These are phyloP conservation scores for Botryotinia globosa DNA, from an alignment of 2,329 filamentous ascomycete species.

Conservation along the genomic window DNA sequence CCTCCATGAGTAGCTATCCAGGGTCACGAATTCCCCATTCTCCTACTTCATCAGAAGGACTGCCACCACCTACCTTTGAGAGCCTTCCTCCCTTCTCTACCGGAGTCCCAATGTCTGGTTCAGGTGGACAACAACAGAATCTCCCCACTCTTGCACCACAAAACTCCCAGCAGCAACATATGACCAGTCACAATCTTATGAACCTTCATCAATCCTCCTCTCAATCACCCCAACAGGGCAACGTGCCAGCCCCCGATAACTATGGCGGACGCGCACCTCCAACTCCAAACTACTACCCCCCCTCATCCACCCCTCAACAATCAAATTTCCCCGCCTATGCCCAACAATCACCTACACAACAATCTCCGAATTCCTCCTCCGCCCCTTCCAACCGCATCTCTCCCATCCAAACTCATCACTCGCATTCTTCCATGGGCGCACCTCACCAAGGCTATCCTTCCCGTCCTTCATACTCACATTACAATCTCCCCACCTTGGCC, in stretches of 20 bases:
- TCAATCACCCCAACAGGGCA: conserved; percentile 51
- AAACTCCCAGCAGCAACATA: conserved; percentile 40
- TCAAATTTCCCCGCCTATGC: conserved; percentile 47
- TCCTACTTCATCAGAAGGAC: conserved; percentile 58
- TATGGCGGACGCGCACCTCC: conserved; percentile 55
- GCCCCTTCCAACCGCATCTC: conserved; percentile 43
- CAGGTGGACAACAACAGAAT: conserved; percentile 37
- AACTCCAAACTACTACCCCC: conserved; percentile 57
- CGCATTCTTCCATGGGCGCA: conserved; percentile 51
- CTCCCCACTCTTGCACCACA: conserved; percentile 42
- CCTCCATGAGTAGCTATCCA: conserved; percentile 50
- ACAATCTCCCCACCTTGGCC: conserved; percentile 59
- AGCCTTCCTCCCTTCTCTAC: conserved; percentile 62
- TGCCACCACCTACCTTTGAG: conserved; percentile 67
- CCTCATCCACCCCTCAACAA: conserved; percentile 49
- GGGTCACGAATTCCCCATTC: conserved; percentile 53
- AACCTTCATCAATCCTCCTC: conserved; percentile 47
- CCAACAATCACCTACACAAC: conserved; percentile 50
- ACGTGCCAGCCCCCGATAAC: conserved; percentile 57
- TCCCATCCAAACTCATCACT: conserved; percentile 38
- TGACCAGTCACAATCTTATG: conserved; percentile 48
- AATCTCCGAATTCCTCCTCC: conserved; percentile 42
- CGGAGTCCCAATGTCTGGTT: conserved; percentile 54
- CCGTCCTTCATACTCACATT: conserved; percentile 47
- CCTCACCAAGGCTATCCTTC: conserved; percentile 51